Base-by-base conservation (phyloP, 2,329 filamentous ascomycete species). In the Pyrenochaeta sp. region DNA sequence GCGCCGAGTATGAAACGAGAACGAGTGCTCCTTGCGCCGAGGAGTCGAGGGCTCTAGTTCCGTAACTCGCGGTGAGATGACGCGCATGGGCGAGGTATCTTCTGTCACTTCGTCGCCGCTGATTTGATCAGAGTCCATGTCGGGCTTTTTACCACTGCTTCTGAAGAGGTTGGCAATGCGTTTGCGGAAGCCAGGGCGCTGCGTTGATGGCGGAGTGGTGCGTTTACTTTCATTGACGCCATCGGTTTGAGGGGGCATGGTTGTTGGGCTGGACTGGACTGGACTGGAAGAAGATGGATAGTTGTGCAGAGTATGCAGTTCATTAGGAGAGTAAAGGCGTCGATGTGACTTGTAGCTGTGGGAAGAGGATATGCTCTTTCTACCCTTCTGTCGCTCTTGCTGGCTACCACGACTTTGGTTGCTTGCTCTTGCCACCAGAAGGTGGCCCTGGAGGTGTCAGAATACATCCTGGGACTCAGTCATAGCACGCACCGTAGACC, bases 41-140 rank as follows among this genome's bases (percentile, higher is more conserved):
- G 11, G 21, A 20, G 12, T 30, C 10, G 31, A 14, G 0, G 52
- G 47, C 18, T 48, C 52, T 29, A 15, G 35, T 5, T 43, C 37
- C 4, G 52, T 51, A 4, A 20, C 37, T 14, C 52, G 37, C n/a
- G 52, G 47, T 4, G 52, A 55, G 30, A 55, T 14, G 47, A 44
- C 12, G 10, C 44, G 52, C 32, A 55, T 33, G 11, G 52, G 42
- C 1, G 29, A 44, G 4, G 29, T 14, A 6, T 44, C 10, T n/a
- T 31, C 20, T 18, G 21, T 9, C 14, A n/a, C 18, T 14, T 39
- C 36, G 11, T 39, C 7, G 36, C 6, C 17, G 7, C 6, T 6
- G 6, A 39, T n/a, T 4, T 39, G 12, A 6, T 39, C 36, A 14
- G 36, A 39, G 36, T 6, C n/a, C 21, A 18, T 5, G 14, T 21